These are phyloP conservation scores for Fraxinus paxiana DNA, from an alignment of 305 asterid species.

Conservation along the genomic window DNA sequence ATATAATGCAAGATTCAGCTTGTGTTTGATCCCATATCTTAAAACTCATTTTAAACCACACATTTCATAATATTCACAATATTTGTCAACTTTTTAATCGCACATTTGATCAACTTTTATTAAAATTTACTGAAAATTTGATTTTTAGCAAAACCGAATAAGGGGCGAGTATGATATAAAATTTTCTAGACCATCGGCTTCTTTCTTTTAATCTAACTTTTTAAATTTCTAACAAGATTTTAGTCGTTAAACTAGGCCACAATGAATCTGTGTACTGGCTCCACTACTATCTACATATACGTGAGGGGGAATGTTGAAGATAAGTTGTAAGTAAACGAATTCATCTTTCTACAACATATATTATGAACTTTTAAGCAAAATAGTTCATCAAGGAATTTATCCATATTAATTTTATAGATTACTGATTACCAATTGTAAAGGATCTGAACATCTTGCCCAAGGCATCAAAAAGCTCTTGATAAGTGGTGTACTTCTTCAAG, in stretches of 20 bases:
- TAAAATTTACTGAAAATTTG: neutral
- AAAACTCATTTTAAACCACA: neutral
- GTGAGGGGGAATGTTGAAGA: neutral
- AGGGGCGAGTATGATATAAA: neutral
- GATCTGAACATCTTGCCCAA: conserved; percentile 67
- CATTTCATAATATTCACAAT: neutral
- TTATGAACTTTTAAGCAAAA: neutral
- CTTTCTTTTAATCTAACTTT: neutral
- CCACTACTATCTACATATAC: neutral
- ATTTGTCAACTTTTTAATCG: neutral
- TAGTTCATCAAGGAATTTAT: neutral
- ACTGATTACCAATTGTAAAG: conserved; percentile 54
- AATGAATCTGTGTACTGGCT: neutral
- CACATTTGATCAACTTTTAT: neutral
- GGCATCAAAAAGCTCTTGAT: conserved; percentile 56
- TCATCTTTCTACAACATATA: neutral
- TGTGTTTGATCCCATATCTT: neutral
- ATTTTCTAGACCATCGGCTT: neutral
- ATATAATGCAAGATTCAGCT: neutral
- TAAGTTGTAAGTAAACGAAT: neutral
- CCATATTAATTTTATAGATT: neutral
- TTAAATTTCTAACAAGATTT: neutral
- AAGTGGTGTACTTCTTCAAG: conserved; percentile 57
- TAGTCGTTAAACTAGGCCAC: neutral
- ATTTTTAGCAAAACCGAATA: neutral